phyloP scores from a whole-genome alignment of 805 yeast genomes.

The Kockiozyma suomiensis region DNA sequence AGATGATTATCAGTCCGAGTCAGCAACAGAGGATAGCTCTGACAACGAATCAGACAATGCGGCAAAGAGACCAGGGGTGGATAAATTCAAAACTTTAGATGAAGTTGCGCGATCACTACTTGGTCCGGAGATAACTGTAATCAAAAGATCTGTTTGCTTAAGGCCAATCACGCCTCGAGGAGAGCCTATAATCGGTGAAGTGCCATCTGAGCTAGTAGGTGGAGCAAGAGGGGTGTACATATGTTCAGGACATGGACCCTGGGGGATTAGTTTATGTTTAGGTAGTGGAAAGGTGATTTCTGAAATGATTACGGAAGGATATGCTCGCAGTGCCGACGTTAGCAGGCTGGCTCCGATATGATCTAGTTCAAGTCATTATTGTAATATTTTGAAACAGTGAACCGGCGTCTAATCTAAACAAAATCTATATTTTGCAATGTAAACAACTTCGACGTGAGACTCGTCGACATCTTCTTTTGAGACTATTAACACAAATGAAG shows the following conservation, averaged over 20 bases:
- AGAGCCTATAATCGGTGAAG: slow-evolving; percentile 31
- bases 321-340: slow-evolving; percentile 29
- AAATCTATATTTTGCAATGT: not conserved
- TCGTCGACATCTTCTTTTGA: not conserved
- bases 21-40: not conserved
- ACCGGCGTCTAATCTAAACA: not conserved
- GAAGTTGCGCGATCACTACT: slow-evolving; percentile 22
- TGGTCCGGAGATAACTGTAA: slow-evolving; percentile 29
- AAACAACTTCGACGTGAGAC: not conserved
- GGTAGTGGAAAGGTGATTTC: slow-evolving; percentile 82
- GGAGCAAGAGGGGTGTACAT: slow-evolving; percentile 30
- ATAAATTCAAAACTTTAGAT: slow-evolving; percentile 19
- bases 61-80: not conserved
- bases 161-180: slow-evolving; percentile 35
- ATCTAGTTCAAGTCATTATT: not conserved
- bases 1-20: not conserved
- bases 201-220: slow-evolving; percentile 19
- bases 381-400: no score
- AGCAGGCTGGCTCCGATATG: slow-evolving; percentile 15
- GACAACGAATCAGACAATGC: slow-evolving; percentile 3
- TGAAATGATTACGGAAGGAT: slow-evolving; percentile 71
- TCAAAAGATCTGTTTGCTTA: slow-evolving; percentile 26
- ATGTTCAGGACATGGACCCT: slow-evolving; percentile 78
- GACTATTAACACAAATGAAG: not conserved
- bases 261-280: slow-evolving; percentile 91